phyloP scores from a whole-genome alignment of 345 rosid genomes.

The Moricandia moricandioides region DNA sequence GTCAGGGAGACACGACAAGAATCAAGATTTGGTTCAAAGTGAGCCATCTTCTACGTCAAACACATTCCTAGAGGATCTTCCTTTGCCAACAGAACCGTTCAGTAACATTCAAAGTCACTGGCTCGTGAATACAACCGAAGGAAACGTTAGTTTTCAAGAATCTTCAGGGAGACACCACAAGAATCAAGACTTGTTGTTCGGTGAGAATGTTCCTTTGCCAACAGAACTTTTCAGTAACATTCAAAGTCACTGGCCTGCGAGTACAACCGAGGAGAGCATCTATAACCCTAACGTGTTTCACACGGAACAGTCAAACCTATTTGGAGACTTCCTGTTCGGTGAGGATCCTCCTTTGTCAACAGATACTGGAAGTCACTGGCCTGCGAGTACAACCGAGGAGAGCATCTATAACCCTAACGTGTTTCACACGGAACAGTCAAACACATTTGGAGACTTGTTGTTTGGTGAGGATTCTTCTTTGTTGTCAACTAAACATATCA shows the following conservation, averaged over 20 bases:
- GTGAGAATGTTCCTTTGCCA: not conserved
- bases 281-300: not conserved
- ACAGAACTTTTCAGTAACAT: slow-evolving; percentile 23
- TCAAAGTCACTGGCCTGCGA: not conserved
- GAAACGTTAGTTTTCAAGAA: too few relatives aligned
- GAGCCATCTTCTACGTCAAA: slow-evolving; percentile 7
- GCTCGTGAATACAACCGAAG: not conserved
- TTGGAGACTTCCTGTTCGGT: not conserved
- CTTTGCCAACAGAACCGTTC: not conserved
- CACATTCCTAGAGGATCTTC: not conserved
- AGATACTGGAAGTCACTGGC: not conserved
- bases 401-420: not conserved
- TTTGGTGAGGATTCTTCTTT: not conserved
- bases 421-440: not conserved
- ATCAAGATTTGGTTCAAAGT: not conserved
- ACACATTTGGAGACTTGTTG: not conserved
- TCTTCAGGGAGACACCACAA: too few relatives aligned
- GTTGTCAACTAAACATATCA: slow-evolving; percentile 1
- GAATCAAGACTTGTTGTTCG: not conserved
- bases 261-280: not conserved
- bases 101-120: not conserved
- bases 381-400: not conserved
- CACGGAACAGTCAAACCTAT: not conserved
- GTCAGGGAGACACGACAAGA: not conserved
- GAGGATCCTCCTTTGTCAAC: not conserved